Conservation (phyloP, 495 filamentous ascomycete genomes). For the Alectoria sarmentosa region DNA sequence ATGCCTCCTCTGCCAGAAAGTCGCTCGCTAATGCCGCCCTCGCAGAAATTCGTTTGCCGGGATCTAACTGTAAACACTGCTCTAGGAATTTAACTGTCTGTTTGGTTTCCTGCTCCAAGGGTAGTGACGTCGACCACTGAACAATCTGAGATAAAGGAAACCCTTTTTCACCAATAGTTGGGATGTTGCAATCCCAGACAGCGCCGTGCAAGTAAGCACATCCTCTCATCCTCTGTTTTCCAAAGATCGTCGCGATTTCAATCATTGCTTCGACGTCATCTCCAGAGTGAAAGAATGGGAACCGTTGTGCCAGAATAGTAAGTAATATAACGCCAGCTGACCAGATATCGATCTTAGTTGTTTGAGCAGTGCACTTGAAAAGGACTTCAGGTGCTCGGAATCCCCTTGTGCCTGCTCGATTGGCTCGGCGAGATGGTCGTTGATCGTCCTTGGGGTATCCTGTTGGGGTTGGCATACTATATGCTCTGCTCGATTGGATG, state of each 20-base stretch:
- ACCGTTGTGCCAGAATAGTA: constrained; percentile 80
- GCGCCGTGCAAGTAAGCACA: constrained; percentile 79
- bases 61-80: constrained; percentile 66
- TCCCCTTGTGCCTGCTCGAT: constrained; percentile 90
- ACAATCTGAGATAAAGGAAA: constrained; percentile 88
- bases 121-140: constrained; percentile 71
- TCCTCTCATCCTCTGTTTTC: constrained; percentile 69
- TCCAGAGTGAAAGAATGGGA: constrained; percentile 96
- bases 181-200: constrained; percentile 84
- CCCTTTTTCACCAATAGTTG: constrained; percentile 76
- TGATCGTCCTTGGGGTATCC: constrained; percentile 83
- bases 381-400: constrained; percentile 96
- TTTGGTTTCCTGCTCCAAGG: constrained; percentile 52
- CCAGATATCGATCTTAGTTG: constrained; percentile 96
- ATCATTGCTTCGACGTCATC: constrained; percentile 97
- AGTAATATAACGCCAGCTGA: constrained; percentile 90
- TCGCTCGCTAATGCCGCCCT: constrained; percentile 50
- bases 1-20: constrained; percentile 24
- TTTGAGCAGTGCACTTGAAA: constrained; percentile 95
- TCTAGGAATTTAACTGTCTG: constrained; percentile 59
- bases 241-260: constrained; percentile 93
- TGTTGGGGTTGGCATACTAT: constrained; percentile 41
- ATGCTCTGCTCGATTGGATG: constrained; percentile 31
- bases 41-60: constrained; percentile 61
- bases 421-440: constrained; percentile 80